These are phyloP conservation scores for Ascochyta pisi DNA, from an alignment of 2,329 filamentous ascomycete genomes.

Conservation along the genomic window DNA sequence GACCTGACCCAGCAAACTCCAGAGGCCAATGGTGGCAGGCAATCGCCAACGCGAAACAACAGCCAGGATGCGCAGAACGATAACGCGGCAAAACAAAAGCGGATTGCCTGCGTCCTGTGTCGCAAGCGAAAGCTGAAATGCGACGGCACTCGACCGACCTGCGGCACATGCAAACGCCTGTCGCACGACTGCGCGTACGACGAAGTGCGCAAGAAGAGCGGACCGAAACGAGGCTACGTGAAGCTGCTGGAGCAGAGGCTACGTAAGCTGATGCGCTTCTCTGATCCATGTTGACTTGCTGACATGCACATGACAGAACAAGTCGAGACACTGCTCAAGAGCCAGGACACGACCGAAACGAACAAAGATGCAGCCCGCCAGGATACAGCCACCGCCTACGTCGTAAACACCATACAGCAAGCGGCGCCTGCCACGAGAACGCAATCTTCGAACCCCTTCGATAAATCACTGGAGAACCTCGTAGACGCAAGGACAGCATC, in stretches of 20 bases:
- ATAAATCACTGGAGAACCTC: slow-evolving; percentile 11
- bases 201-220: slow-evolving; percentile 91
- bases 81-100: slow-evolving; percentile 65
- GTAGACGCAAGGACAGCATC: slow-evolving; percentile 26
- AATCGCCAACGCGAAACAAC: slow-evolving; percentile 47
- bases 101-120: slow-evolving; percentile 93
- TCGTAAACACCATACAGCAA: slow-evolving; percentile 41
- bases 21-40: slow-evolving; percentile 30
- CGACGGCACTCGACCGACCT: slow-evolving; percentile 83
- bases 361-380: slow-evolving; percentile 33
- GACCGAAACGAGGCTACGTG: slow-evolving; percentile 92
- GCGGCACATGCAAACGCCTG: slow-evolving; percentile 85
- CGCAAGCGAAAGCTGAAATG: slow-evolving; percentile 91
- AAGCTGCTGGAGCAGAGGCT: slow-evolving; percentile 92
- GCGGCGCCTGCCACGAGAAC: slow-evolving; percentile 30
- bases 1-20: slow-evolving; percentile 57
- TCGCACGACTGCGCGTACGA: slow-evolving; percentile 90
- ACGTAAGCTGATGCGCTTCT: slow-evolving; percentile 65
- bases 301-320: slow-evolving; percentile 67
- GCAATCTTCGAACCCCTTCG: slow-evolving; percentile 15
- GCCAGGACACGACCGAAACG: slow-evolving; percentile 65
- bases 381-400: slow-evolving; percentile 39
- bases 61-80: slow-evolving; percentile 56
- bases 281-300: slow-evolving; percentile 3
- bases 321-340: slow-evolving; percentile 89